Percentiles rank a stretch among this genome's conserved stretches.
Evolutionary conservation across 352 stramenopile species (phyloP).

Genomic region (Phytophthora cryptogea): DNA sequence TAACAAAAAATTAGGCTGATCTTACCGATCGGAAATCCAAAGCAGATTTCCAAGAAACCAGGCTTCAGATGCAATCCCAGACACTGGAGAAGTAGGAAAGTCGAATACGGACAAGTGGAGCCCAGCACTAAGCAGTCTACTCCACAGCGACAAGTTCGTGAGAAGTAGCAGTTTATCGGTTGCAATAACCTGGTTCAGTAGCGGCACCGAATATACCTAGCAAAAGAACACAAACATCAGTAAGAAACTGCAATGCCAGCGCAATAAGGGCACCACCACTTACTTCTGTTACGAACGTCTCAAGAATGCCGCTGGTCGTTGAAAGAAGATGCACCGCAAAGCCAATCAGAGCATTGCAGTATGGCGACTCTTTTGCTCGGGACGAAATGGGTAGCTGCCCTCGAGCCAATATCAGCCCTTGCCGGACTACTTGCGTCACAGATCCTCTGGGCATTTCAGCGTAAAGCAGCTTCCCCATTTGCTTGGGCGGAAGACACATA

Average conservation of each 20-base stretch:
- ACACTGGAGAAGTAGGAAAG: slow-evolving; percentile 45
- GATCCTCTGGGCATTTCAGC: slow-evolving; percentile 29
- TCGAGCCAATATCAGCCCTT: slow-evolving; percentile 28
- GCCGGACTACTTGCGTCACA: slow-evolving; percentile 33
- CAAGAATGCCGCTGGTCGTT: slow-evolving; percentile 24
- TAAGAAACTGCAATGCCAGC: neutral
- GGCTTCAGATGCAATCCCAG: slow-evolving; percentile 52
- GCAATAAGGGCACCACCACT: slow-evolving; percentile 1
- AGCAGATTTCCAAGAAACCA: slow-evolving; percentile 74
- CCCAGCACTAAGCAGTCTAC: slow-evolving; percentile 33
- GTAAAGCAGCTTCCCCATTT: slow-evolving; percentile 28
- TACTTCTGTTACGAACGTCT: slow-evolving; percentile 41
- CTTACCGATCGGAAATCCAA: slow-evolving; percentile 52
- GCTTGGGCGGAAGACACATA: slow-evolving; percentile 6
- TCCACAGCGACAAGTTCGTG: slow-evolving; percentile 32
- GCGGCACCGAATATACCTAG: slow-evolving; percentile 53
- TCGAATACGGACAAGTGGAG: slow-evolving; percentile 35
- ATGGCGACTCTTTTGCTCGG: slow-evolving; percentile 18
- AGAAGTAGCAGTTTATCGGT: slow-evolving; percentile 29
- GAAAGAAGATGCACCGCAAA: slow-evolving; percentile 32
- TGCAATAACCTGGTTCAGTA: slow-evolving; percentile 41
- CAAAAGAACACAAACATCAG: slow-evolving; percentile 3
- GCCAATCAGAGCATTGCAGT: slow-evolving; percentile 35
- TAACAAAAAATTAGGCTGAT: neutral
- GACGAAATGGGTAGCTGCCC: slow-evolving; percentile 23